These are phyloP conservation scores for Xerocomellus chrysenteron DNA, from an alignment of 768 basidiomycete species.

Conservation along the genomic window DNA sequence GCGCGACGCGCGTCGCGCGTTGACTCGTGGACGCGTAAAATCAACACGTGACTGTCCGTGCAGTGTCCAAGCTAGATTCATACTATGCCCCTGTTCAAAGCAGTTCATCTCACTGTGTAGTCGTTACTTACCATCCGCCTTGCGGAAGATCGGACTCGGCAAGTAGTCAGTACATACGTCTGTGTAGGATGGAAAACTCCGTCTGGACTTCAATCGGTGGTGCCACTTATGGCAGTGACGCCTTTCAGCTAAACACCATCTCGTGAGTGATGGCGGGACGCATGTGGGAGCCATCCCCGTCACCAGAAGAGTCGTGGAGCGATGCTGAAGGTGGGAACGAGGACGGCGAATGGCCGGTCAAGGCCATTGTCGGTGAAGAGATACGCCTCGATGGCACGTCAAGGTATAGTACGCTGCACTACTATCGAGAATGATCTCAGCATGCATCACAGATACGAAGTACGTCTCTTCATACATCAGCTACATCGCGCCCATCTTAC, in stretches of 20 bases:
- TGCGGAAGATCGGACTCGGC: too few species aligned
- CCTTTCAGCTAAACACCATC: background rate
- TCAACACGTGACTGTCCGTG: slow-evolving; percentile 25
- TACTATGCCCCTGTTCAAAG: too few species aligned
- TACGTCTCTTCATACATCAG: slow-evolving; percentile 11
- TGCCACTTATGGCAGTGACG: background rate
- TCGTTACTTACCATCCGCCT: too few species aligned
- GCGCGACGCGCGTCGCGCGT: background rate
- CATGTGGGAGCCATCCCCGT: slow-evolving; percentile 31
- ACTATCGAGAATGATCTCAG: slow-evolving; percentile 1
- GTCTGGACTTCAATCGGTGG: too few species aligned
- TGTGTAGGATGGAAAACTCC: too few species aligned
- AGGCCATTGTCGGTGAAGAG: slow-evolving; percentile 32
- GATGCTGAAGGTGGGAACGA: slow-evolving; percentile 33
- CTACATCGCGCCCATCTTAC: background rate
- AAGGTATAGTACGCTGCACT: slow-evolving; percentile 15
- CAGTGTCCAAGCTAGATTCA: too few species aligned
- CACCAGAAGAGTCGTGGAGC: slow-evolving; percentile 33
- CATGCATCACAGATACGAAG: slow-evolving; percentile 30
- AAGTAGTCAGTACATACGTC: too few species aligned
- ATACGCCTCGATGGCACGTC: slow-evolving; percentile 29
- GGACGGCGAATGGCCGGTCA: slow-evolving; percentile 31
- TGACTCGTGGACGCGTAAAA: slow-evolving; percentile 3
- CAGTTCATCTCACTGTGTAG: too few species aligned
- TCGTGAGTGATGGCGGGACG: background rate